Percentiles rank a stretch among this genome's conserved stretches.
phyloP scores from a whole-genome alignment of 352 stramenopile species.

The Globisporangium takayamanum region DNA sequence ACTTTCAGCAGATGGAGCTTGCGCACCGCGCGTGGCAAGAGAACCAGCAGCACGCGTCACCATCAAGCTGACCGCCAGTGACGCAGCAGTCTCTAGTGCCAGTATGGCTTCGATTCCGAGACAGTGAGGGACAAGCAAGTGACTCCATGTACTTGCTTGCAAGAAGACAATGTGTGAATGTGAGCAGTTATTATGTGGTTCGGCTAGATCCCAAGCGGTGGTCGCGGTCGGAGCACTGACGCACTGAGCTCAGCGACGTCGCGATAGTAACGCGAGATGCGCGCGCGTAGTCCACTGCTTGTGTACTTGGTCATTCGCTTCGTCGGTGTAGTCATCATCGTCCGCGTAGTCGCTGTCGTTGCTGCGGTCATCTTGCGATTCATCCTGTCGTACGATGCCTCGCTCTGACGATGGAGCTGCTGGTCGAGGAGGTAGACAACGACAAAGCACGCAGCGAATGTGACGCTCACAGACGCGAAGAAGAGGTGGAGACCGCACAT shows the following conservation, averaged over 20 bases:
- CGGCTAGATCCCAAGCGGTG: not conserved
- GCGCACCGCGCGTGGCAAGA: constrained; percentile 53
- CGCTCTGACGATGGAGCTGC: constrained; percentile 3
- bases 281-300: constrained; percentile 4
- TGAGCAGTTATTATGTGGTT: not conserved
- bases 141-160: not conserved
- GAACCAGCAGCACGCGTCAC: constrained; percentile 17
- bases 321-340: not conserved
- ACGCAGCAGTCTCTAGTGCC: too few species aligned
- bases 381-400: not conserved
- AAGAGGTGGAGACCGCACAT: constrained; percentile 34
- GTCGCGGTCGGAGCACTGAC: constrained; percentile 3
- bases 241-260: constrained; percentile 7
- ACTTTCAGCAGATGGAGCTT: constrained; percentile 60
- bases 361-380: not conserved
- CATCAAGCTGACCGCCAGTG: not conserved
- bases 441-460: constrained; percentile 25
- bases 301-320: not conserved
- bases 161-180: not conserved
- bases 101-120: too few species aligned
- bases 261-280: constrained; percentile 8
- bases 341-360: not conserved
- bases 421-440: constrained; percentile 33
- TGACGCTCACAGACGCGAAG: constrained; percentile 30
- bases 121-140: too few species aligned